A percentile compares a stretch with the other conserved stretches of the same genome.
Evolutionary conservation across 352 stramenopile species (phyloP).

Genomic region (Globisporangium nodosum): DNA sequence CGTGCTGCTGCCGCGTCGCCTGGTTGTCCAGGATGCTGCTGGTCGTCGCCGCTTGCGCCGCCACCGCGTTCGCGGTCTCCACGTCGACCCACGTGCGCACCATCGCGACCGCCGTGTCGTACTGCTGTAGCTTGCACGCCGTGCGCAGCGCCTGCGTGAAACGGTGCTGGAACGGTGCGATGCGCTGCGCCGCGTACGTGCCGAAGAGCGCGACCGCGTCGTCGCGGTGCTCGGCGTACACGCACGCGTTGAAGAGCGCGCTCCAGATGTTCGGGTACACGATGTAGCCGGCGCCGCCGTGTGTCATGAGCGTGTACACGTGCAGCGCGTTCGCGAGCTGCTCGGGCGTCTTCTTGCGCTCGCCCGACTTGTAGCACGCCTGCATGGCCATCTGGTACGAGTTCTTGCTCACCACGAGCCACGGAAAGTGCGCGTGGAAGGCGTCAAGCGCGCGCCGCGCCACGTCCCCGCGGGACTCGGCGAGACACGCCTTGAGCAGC

Average conservation of each 20-base stretch:
- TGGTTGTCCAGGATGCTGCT: constrained; percentile 9
- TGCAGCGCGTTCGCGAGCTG: constrained; percentile 26
- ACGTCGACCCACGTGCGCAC: constrained; percentile 20
- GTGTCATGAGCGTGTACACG: constrained; percentile 21
- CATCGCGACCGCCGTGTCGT: constrained; percentile 25
- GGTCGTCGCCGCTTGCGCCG: background rate
- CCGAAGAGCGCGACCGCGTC: constrained; percentile 20
- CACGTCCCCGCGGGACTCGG: constrained; percentile 3
- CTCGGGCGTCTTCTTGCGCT: background rate
- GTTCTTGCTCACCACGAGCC: constrained; percentile 10
- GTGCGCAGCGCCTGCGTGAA: constrained; percentile 30
- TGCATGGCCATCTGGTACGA: constrained; percentile 12
- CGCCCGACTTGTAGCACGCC: constrained; percentile 3
- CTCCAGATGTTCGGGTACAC: constrained; percentile 30
- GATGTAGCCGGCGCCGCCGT: constrained; percentile 25
- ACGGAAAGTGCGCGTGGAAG: constrained; percentile 4
- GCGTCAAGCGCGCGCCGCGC: constrained; percentile 5
- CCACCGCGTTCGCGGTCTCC: constrained; percentile 1
- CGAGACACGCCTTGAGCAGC: constrained; percentile 6
- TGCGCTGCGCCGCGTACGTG: constrained; percentile 21
- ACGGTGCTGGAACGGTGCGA: constrained; percentile 22
- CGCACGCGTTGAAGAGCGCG: constrained; percentile 30
- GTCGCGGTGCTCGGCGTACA: constrained; percentile 21
- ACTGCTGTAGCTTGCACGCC: constrained; percentile 19
- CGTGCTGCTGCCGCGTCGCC: background rate